Percentiles rank a stretch among this genome's conserved stretches.
Evolutionary conservation across 805 yeast species (phyloP).

Genomic region (Saccharomycopsis sp.): DNA sequence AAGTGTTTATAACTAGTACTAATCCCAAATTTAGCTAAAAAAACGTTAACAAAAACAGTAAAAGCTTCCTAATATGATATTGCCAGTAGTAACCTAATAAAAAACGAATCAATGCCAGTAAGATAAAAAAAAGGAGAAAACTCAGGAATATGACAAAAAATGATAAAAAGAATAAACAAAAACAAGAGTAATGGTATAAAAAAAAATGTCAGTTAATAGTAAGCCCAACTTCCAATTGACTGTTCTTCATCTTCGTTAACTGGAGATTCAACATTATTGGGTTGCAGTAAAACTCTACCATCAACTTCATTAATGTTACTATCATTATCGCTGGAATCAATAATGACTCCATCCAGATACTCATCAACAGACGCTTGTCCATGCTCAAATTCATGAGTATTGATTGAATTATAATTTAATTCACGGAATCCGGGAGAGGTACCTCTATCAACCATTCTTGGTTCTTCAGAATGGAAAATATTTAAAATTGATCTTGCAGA

Average conservation of each 20-base stretch:
- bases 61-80: no score
- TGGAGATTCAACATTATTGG: conserved; percentile 4
- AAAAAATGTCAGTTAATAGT: no score
- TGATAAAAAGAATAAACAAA: no score
- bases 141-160: no score
- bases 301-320: neutral
- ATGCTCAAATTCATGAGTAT: neutral
- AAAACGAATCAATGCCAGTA: no score
- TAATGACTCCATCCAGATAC: neutral
- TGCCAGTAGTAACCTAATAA: no score
- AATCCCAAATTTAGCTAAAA: no score
- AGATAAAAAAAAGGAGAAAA: no score
- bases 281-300: neutral
- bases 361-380: neutral
- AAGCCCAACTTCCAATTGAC: conserved; percentile 10
- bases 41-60: no score
- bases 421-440: conserved; percentile 5
- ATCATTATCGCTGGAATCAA: neutral
- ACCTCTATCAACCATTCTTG: conserved; percentile 8
- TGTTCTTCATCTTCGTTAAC: conserved; percentile 5
- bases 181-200: no score
- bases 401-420: neutral
- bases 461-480: neutral
- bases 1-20: no score
- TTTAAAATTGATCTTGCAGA: conserved; percentile 1